Conservation (phyloP, 768 basidiomycete species). For the Russula foetens region DNA sequence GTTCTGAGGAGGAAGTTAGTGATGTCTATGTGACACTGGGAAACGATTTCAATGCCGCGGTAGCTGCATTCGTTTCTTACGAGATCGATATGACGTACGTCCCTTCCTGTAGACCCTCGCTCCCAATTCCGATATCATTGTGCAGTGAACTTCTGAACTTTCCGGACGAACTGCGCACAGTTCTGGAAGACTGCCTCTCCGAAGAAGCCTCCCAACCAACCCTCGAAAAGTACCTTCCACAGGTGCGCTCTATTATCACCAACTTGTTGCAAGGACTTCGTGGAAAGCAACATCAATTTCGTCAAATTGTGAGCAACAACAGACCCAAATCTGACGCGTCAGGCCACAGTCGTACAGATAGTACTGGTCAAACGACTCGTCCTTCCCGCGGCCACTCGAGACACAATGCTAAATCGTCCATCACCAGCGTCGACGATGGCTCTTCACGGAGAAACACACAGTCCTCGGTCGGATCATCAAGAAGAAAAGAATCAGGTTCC, state of each 20-base stretch:
- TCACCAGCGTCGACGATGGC: conserved; percentile 26
- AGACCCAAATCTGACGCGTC: conserved; percentile 39
- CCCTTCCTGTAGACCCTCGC: neutral
- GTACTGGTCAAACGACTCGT: conserved; percentile 32
- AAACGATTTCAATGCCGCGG: conserved; percentile 94
- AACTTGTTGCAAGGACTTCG: conserved; percentile 90
- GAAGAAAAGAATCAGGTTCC: conserved; percentile 23
- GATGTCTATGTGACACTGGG: conserved; percentile 95
- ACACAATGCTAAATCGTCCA: conserved; percentile 27
- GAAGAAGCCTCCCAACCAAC: conserved; percentile 84
- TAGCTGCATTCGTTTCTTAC: conserved; percentile 76
- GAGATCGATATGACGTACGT: conserved; percentile 83
- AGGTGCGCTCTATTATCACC: conserved; percentile 88
- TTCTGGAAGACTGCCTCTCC: conserved; percentile 85
- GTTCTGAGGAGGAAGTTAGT: conserved; percentile 78
- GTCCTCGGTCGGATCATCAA: neutral
- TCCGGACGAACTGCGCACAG: conserved; percentile 79
- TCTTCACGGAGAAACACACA: conserved; percentile 18
- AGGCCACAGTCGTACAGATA: conserved; percentile 44
- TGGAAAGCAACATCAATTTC: conserved; percentile 82
- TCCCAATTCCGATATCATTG: conserved; percentile 4
- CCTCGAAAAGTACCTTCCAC: conserved; percentile 83
- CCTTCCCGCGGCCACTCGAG: conserved; percentile 41
- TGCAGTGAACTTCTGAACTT: conserved; percentile 78
- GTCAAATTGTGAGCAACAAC: conserved; percentile 60